Evolutionary conservation across 371 early-diverging fungal species (phyloP).

Genomic region (Rhizopus delemar): DNA sequence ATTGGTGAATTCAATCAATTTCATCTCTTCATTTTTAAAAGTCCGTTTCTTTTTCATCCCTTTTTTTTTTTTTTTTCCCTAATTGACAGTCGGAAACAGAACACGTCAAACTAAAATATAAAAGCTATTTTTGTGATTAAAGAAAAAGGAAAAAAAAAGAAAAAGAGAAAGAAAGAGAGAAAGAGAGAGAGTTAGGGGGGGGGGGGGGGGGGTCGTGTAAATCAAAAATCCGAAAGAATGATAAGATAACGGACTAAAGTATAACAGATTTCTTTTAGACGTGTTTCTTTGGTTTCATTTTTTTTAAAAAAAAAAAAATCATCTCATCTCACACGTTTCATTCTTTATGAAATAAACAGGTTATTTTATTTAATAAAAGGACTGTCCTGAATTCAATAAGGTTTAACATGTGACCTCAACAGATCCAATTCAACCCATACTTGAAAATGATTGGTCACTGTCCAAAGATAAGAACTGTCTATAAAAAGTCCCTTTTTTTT

Average conservation of each 20-base stretch:
- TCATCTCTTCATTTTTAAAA: neutral
- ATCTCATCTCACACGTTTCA: neutral
- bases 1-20: neutral
- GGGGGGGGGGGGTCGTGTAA: neutral
- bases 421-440: neutral
- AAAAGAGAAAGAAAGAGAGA: constrained; percentile 1
- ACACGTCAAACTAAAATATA: no score
- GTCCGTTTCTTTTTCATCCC: neutral
- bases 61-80: no score
- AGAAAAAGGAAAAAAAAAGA: neutral
- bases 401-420: neutral
- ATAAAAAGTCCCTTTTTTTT: neutral
- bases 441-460: neutral
- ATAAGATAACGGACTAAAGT: constrained; percentile 2
- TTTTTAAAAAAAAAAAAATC: neutral
- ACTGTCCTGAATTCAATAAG: neutral
- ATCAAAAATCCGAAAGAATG: neutral
- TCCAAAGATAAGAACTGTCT: neutral
- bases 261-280: neutral
- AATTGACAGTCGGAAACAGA: no score
- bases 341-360: neutral
- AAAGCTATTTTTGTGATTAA: no score
- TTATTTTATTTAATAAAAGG: neutral
- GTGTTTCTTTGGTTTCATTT: neutral
- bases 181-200: neutral